Evolutionary conservation across 2,329 filamentous ascomycete species (phyloP), one percentile per base, ranked within the genome.

Genomic region (Xylariaceae sp.): DNA sequence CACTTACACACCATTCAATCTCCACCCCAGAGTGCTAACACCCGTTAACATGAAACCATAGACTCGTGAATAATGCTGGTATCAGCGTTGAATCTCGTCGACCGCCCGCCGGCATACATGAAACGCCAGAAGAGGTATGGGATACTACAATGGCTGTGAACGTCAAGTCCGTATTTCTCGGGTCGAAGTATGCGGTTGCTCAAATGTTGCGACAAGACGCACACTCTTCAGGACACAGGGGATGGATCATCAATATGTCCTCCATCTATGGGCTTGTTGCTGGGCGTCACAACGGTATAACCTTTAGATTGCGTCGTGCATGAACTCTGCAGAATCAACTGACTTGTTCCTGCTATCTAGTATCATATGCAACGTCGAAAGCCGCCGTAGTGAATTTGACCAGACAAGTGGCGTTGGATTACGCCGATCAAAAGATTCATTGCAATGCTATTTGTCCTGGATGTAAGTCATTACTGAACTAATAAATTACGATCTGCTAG

Each of bases 391-490:
- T 76, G 2, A 78, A 77, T n/a, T 57, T 83, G 3, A 84, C 81
- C 0, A 73, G 75, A 32, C 69, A 75, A 7, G 71, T 80, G 0
- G 80, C 80, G 0, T 57, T 79, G 37, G 81, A 84, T 41, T 82
- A 80, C 59, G 81, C 77, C 0, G 65, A 66, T 0, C 65, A 77
- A 10, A 69, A 74, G 0, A 81, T 84, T 21, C 81, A 84, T 57
- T 75, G 77, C 32, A 84, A 84, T 61, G 79, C 79, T 0, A 72
- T 84, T 4, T 82, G 80, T 50, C 81, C 82, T 3, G 82, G 81
- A 5, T 83, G 66, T 70, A 66, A 59, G 59, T 59, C 20, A 64
- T 20, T 18, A 9, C 20, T 10, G 7, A 16, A 23, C 7, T 44
- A 26, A 4, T 4, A 3, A 37, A 4, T 3, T 37, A 37, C 23